phyloP scores from a whole-genome alignment of 1,284 basidiomycete genomes.

The Cryptococcus deneoformans region DNA sequence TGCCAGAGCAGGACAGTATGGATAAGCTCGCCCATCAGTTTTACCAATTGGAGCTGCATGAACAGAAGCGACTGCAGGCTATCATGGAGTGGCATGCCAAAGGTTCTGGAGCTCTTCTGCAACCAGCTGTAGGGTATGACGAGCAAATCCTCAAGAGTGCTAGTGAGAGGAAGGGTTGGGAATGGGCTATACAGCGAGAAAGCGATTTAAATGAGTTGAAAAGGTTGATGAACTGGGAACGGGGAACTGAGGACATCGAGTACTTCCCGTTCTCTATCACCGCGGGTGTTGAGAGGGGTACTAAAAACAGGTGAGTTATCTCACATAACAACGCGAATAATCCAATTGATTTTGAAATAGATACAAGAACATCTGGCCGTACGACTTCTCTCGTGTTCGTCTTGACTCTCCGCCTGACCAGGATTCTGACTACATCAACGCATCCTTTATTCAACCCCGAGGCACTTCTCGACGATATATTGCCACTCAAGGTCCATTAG shows the following conservation, averaged over 20 bases:
- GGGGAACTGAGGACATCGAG: conserved; percentile 12
- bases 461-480: conserved; percentile 81
- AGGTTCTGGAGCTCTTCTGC: conserved; percentile 24
- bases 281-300: conserved; percentile 90
- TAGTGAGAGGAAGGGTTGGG: conserved; percentile 10
- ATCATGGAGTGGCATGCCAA: conserved; percentile 87
- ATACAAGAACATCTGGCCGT: conserved; percentile 92
- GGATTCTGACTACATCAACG: conserved; percentile 89
- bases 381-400: conserved; percentile 71
- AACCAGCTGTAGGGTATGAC: conserved; percentile 1
- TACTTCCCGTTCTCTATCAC: conserved; percentile 88
- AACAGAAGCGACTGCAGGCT: conserved; percentile 82
- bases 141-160: neutral
- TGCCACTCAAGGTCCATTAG: conserved; percentile 92
- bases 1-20: conserved; percentile 57
- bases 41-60: conserved; percentile 86
- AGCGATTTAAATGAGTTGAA: conserved; percentile 25
- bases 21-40: conserved; percentile 62
- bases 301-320: conserved; percentile 75
- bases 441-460: conserved; percentile 81
- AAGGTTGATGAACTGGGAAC: conserved; percentile 14
- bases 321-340: neutral
- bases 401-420: conserved; percentile 56
- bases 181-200: conserved; percentile 15
- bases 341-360: conserved; percentile 12